A percentile compares a stretch with the other conserved stretches of the same genome.
Evolutionary conservation across 208 protist genomes (phyloP).

Genomic region (Trichomonas gallinae): DNA sequence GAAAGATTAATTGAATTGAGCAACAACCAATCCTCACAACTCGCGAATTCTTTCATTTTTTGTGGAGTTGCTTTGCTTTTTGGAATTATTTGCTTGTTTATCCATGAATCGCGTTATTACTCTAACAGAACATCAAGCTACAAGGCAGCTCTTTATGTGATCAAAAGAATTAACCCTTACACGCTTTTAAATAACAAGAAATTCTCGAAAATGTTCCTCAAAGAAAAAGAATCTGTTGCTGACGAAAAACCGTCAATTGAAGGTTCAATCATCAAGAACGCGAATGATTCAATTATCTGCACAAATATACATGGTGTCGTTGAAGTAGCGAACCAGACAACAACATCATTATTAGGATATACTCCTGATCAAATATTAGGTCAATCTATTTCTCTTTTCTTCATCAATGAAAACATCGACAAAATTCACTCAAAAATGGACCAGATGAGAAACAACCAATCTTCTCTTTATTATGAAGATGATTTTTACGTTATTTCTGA

Average conservation of each 20-base stretch:
- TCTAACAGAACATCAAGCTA: not conserved
- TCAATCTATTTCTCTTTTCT: not conserved
- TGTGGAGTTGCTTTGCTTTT: not conserved
- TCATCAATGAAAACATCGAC: not conserved
- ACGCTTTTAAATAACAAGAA: not conserved
- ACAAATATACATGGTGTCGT: not conserved
- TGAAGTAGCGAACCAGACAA: not conserved
- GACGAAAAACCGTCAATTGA: not conserved
- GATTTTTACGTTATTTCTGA: not conserved
- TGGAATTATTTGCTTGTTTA: not conserved
- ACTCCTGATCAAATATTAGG: not conserved
- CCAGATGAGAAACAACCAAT: not conserved
- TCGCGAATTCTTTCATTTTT: not conserved
- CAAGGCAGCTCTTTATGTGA: not conserved
- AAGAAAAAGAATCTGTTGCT: not conserved
- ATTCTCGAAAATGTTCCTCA: not conserved
- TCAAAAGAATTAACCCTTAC: not conserved
- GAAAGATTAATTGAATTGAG: not conserved
- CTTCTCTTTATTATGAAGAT: not conserved
- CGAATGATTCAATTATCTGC: not conserved
- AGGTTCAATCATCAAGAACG: not conserved
- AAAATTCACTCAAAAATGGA: not conserved
- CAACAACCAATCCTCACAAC: not conserved
- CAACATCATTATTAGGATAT: not conserved
- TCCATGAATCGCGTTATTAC: not conserved